phyloP scores from a whole-genome alignment of 352 stramenopile genomes.

The Phytophthora cryptogea region DNA sequence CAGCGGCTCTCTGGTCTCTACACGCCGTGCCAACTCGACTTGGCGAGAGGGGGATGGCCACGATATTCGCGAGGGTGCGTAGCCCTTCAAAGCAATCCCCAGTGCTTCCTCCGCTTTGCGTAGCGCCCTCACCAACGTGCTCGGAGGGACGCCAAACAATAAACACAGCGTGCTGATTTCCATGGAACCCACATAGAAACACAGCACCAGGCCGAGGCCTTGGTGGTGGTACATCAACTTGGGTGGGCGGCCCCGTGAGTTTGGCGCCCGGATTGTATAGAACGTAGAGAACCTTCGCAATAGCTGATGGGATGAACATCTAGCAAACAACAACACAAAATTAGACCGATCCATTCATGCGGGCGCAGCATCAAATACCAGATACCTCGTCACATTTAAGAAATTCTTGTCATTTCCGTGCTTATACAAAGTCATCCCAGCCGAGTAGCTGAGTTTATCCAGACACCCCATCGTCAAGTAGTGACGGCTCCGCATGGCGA shows the following conservation, averaged over 20 bases:
- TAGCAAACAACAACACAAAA: no score
- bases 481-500: conserved; percentile 1
- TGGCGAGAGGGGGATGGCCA: conserved; percentile 8
- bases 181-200: no score
- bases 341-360: no score
- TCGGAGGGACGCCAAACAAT: conserved; percentile 5
- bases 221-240: no score
- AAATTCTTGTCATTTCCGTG: neutral
- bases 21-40: neutral
- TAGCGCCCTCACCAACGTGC: neutral
- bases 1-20: conserved; percentile 34
- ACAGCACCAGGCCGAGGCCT: no score
- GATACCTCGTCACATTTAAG: conserved; percentile 1
- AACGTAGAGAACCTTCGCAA: no score
- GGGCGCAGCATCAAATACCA: no score
- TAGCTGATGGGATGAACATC: no score
- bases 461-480: neutral
- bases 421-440: neutral
- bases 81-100: neutral
- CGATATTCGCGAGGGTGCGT: conserved; percentile 1
- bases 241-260: no score
- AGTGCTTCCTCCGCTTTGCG: neutral
- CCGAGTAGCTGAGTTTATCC: neutral
- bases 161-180: neutral
- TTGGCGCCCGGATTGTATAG: no score